Evolutionary conservation across 768 basidiomycete species (phyloP), one percentile per base, ranked within the genome.

Genomic region (Mycena amicta): DNA sequence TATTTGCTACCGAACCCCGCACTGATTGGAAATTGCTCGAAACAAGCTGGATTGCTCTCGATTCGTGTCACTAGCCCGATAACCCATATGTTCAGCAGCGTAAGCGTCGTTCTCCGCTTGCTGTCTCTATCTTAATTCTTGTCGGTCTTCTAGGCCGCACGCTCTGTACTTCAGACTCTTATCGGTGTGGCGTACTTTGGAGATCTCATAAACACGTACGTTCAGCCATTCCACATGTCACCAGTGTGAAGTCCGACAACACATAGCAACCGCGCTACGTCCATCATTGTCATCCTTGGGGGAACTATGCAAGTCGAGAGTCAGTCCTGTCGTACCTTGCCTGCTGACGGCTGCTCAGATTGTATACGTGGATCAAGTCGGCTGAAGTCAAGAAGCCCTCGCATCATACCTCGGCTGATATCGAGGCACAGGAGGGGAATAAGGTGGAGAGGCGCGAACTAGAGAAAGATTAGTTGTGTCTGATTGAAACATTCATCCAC

Each of bases 51-150:
- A 22, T 73, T 92, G 64, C 74, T 93, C 60, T 89, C 88, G 67
- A 90, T 93, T 75, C 89, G 89, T 68, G 83, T 91, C 50, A 92
- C 90, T 16, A 89, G 87, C 56, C 91, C 91, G 4, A 81, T 93
- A 53, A 92, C 90, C 1, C 92, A 92, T 70, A 93, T 92, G 89
- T 89, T 93, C 73, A 87, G 86, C 16, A 88, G 82, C 62, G 89
- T 90, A 65, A 69, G 86, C 78, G 12, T 50, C n/a, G 37, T 63
- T 46, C 57, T 30, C 37, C 43, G 45, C 45, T 33, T 15, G 50
- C 50, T 33, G 18, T 46, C 43, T 28, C 15, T 33, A 57, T 60
- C 56, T 55, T 40, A 64, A 56, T 61, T 41, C 54, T 40, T 53
- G 45, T 50, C 56, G 43, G 20, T 59, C 55, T 33, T 27, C 52